phyloP scores from a whole-genome alignment of 139 green algal species.

The Volvox africanus region DNA sequence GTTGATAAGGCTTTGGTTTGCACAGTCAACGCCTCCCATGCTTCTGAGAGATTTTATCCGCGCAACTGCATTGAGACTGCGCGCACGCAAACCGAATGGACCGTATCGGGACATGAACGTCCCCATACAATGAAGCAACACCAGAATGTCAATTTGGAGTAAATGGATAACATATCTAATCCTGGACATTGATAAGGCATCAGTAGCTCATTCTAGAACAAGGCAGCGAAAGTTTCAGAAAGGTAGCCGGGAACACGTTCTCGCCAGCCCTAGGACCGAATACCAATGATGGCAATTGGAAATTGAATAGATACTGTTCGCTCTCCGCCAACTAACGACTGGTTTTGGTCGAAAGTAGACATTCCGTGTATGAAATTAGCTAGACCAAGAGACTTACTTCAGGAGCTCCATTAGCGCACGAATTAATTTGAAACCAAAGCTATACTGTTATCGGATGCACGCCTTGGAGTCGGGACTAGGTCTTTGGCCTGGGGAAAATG shows the following conservation, averaged over 20 bases:
- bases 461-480: neutral
- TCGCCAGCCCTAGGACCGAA: too few relatives aligned
- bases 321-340: neutral
- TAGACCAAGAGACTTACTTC: neutral
- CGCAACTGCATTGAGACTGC: neutral
- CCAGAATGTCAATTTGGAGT: neutral
- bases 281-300: too few relatives aligned
- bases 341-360: neutral
- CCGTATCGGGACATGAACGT: neutral
- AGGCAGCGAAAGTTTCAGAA: too few relatives aligned
- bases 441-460: neutral
- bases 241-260: too few relatives aligned
- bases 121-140: neutral
- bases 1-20: neutral
- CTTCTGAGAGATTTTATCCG: neutral
- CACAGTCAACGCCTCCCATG: neutral
- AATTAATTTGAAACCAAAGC: neutral
- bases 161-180: too few relatives aligned
- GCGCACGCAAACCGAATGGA: neutral
- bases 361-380: neutral
- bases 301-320: neutral
- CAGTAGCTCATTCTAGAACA: too few relatives aligned
- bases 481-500: neutral
- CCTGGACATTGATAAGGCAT: too few relatives aligned
- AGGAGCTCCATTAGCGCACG: neutral